Percentiles rank a stretch among this genome's conserved stretches.
These are phyloP conservation scores for Xylaria intraflava DNA, from an alignment of 495 filamentous ascomycete species.

Conservation along the genomic window DNA sequence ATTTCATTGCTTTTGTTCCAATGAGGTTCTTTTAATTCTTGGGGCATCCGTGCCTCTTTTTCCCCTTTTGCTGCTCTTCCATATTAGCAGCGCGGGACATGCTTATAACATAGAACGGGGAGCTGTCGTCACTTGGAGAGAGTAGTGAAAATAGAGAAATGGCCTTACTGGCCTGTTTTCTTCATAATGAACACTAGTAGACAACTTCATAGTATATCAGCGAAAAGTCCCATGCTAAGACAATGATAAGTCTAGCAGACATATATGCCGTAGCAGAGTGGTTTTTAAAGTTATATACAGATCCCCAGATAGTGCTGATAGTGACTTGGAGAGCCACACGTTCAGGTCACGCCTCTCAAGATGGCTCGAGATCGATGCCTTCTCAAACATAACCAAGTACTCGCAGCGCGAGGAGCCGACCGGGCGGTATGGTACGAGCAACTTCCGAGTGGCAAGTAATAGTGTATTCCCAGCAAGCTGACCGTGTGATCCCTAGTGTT, in stretches of 20 bases:
- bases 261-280: background rate
- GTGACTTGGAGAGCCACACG: no score
- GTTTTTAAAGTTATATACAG: no score
- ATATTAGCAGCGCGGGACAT: background rate
- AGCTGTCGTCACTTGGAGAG: background rate
- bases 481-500: no score
- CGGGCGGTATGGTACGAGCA: no score
- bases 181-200: no score
- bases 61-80: background rate
- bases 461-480: no score
- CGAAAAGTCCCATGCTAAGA: background rate
- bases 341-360: no score
- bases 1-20: background rate
- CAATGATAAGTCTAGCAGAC: background rate
- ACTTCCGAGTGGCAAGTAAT: no score
- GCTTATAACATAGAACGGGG: background rate
- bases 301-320: no score
- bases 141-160: background rate
- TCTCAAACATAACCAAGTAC: no score
- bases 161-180: background rate
- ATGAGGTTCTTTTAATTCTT: slow-evolving; percentile 4
- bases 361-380: no score
- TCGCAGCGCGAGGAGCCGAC: no score
- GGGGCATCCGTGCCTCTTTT: background rate
- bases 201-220: background rate